Conservation (phyloP, 73 alveolate genomes). For the Tetrahymena malaccensis region DNA sequence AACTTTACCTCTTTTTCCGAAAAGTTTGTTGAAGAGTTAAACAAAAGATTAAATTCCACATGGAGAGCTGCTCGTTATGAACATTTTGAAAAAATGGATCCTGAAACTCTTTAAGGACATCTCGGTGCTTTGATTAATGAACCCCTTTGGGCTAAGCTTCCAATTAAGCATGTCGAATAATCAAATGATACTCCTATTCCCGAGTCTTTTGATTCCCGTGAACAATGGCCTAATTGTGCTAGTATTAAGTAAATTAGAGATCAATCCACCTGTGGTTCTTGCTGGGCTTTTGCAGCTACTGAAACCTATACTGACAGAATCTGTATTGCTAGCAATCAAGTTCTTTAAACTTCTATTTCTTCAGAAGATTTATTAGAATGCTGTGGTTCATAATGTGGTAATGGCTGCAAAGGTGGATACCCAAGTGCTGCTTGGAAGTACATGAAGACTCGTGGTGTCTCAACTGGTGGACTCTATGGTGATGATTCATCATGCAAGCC, state of each 20-base stretch:
- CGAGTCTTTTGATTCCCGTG: constrained; percentile 18
- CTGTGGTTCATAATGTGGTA: constrained; percentile 13
- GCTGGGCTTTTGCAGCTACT: constrained; percentile 97
- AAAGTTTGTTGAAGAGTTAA: neutral
- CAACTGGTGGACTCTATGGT: constrained; percentile 47
- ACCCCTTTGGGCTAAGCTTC: too few relatives aligned
- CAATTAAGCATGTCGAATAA: too few relatives aligned
- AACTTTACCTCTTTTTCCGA: neutral
- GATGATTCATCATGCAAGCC: constrained; percentile 50
- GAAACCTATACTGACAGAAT: constrained; percentile 94
- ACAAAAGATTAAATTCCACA: too few relatives aligned
- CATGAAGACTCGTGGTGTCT: constrained; percentile 58
- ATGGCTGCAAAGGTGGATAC: constrained; percentile 91
- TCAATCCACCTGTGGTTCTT: constrained; percentile 82
- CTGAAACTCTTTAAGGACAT: too few relatives aligned
- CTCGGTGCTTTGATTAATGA: too few relatives aligned
- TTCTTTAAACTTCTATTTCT: constrained; percentile 3
- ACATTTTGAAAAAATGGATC: too few relatives aligned
- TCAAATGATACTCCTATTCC: neutral
- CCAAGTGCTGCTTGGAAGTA: constrained; percentile 74
- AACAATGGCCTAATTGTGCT: constrained; percentile 22
- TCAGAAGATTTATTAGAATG: constrained; percentile 9
- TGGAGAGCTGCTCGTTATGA: too few relatives aligned
- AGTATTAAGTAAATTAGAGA: constrained; percentile 27
- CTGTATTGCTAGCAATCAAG: constrained; percentile 59